Conservation (phyloP, 805 yeast species). For the Brettanomyces sp. region DNA sequence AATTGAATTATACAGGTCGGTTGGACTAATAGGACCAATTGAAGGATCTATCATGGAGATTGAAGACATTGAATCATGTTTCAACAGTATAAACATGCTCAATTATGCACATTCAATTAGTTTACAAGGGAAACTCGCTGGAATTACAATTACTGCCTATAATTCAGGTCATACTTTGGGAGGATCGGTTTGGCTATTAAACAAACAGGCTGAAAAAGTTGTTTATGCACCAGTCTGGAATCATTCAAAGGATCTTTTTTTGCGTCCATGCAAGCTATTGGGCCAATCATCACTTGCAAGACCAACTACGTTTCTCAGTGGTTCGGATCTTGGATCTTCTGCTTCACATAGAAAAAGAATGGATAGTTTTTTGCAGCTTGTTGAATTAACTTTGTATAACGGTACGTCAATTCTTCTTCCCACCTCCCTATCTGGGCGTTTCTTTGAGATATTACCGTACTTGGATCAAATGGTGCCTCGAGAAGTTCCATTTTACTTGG, state of each 20-base stretch:
- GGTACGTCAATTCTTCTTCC: slow-evolving; percentile 84
- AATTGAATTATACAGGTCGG: slow-evolving; percentile 67
- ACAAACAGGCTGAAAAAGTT: slow-evolving; percentile 67
- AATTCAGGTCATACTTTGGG: slow-evolving; percentile 93
- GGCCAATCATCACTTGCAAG: slow-evolving; percentile 49
- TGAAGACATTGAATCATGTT: slow-evolving; percentile 69
- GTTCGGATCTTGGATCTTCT: slow-evolving; percentile 57
- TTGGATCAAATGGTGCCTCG: slow-evolving; percentile 13
- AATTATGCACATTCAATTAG: slow-evolving; percentile 73
- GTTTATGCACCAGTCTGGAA: slow-evolving; percentile 92
- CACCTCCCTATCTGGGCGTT: slow-evolving; percentile 69
- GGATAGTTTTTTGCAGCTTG: slow-evolving; percentile 51
- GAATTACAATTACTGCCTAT: slow-evolving; percentile 63
- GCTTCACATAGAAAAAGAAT: slow-evolving; percentile 54
- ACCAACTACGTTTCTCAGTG: slow-evolving; percentile 78
- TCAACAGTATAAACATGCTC: slow-evolving; percentile 59
- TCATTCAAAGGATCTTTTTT: slow-evolving; percentile 79
- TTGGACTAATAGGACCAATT: slow-evolving; percentile 69
- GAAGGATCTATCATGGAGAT: slow-evolving; percentile 48
- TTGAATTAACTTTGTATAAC: slow-evolving; percentile 55
- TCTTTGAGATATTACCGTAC: slow-evolving; percentile 60
- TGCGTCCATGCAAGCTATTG: slow-evolving; percentile 56
- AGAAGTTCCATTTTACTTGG: slow-evolving; percentile 57
- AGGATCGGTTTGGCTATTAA: slow-evolving; percentile 75
- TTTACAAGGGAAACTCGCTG: slow-evolving; percentile 50